Percentiles rank a stretch among this genome's conserved stretches.
phyloP scores from a whole-genome alignment of 164 flowering plant genomes.

The Magnolia officinalis region DNA sequence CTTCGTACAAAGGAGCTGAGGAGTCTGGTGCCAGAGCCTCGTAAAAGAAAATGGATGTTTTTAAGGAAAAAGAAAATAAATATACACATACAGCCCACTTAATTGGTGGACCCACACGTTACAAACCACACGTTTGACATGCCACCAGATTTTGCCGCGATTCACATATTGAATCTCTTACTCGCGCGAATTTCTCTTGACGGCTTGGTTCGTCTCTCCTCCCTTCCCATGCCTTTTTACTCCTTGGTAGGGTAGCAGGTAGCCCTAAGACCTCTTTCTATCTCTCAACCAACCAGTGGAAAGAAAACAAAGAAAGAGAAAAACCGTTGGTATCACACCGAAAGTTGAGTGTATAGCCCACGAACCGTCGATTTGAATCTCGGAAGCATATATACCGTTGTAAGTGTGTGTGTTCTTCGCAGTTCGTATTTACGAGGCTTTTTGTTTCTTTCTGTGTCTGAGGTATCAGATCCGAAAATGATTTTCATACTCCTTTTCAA shows the following conservation, averaged over 20 bases:
- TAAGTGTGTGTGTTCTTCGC: neutral
- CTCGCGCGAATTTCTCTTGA: neutral
- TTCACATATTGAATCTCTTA: neutral
- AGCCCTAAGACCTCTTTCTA: neutral
- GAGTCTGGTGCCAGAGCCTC: no score
- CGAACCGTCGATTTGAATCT: neutral
- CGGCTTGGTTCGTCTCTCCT: neutral
- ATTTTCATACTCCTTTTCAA: no score
- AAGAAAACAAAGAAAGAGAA: neutral
- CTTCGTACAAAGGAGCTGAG: no score
- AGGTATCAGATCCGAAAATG: neutral
- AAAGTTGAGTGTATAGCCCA: neutral
- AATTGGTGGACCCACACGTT: no score
- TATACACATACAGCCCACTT: no score
- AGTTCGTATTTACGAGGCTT: neutral
- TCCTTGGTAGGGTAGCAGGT: neutral
- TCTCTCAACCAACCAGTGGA: neutral
- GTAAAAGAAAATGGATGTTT: no score
- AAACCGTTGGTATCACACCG: neutral
- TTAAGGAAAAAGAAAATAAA: no score
- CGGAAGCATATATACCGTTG: neutral
- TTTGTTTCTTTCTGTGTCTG: neutral
- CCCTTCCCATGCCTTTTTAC: neutral
- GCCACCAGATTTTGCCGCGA: neutral
- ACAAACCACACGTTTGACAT: no score